Evolutionary conservation across 2,329 filamentous ascomycete genomes (phyloP), one percentile per base, ranked within the genome.

Genomic region (Aspergillus sp.): DNA sequence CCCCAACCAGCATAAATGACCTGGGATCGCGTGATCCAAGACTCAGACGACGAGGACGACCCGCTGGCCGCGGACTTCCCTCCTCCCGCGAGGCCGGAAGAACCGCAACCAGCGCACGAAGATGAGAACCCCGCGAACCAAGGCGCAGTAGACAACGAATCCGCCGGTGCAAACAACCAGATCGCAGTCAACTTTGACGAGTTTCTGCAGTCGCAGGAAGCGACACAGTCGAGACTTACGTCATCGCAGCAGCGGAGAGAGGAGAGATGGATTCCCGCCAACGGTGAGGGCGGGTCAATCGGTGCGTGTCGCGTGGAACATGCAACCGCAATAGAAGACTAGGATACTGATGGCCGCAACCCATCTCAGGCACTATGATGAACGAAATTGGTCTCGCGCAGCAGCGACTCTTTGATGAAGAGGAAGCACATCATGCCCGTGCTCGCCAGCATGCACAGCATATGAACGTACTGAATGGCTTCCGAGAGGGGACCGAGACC

Each of bases 41-140:
- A 76, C 53, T 76, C 74, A 1, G 74, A 76, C 24, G 73, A 65
- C 22, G 69, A 76, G 36, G 72, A 73, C 10, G 70, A 72, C 45
- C 62, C 66, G 49, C 54, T 70, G n/a, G 60, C 60, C 35, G 65
- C 62, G 49, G 63, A 60, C 60, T 17, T 47, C 52, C 46, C 62
- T 59, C 24, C 63, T 51, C 26, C 52, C 55, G 24, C 33, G 17
- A 47, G 49, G 10, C 61, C 62, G 32, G 45, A 50, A 10, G 58
- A 57, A 30, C 8, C 26, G 5, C 26, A 30, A 30, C 26, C 53
- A 36, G 51, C 51, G 13, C 48, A 54, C 36, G 54, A 60, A 26
- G 32, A 56, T 36, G 49, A 60, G 22, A 49, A 45, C 24, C 22
- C 46, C 53, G 49, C 49, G 33, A 43, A 52, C n/a, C 43, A 52